These are phyloP conservation scores for Euphorbia peplus DNA, from an alignment of 345 rosid genomes.

Conservation along the genomic window DNA sequence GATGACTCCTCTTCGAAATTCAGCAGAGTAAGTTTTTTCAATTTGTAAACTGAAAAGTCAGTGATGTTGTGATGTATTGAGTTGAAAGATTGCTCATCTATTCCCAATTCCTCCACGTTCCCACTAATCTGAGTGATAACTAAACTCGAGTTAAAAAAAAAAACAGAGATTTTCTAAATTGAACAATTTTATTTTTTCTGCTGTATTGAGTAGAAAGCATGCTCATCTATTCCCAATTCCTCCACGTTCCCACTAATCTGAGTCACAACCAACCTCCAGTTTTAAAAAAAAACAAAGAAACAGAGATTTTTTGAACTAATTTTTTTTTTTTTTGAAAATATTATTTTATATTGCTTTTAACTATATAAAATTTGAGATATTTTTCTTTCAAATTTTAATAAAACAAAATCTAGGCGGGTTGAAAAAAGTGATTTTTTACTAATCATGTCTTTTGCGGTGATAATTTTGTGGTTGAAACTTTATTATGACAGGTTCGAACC, in stretches of 20 bases:
- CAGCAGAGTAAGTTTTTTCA: not conserved
- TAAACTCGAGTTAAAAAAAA: not conserved
- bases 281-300: not conserved
- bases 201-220: not conserved
- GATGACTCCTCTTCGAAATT: not conserved
- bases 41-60: not conserved
- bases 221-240: not conserved
- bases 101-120: not conserved
- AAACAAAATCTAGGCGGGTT: no score
- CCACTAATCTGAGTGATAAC: not conserved
- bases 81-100: not conserved
- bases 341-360: no score
- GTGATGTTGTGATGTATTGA: not conserved
- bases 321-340: no score
- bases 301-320: no score
- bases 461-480: no score
- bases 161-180: no score
- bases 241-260: not conserved
- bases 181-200: no score
- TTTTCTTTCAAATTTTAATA: no score
- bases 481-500: no score
- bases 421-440: no score
- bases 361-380: no score
- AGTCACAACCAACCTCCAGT: not conserved
- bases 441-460: no score